phyloP scores from a whole-genome alignment of 805 yeast genomes.

The Metschnikowia gelsemii region DNA sequence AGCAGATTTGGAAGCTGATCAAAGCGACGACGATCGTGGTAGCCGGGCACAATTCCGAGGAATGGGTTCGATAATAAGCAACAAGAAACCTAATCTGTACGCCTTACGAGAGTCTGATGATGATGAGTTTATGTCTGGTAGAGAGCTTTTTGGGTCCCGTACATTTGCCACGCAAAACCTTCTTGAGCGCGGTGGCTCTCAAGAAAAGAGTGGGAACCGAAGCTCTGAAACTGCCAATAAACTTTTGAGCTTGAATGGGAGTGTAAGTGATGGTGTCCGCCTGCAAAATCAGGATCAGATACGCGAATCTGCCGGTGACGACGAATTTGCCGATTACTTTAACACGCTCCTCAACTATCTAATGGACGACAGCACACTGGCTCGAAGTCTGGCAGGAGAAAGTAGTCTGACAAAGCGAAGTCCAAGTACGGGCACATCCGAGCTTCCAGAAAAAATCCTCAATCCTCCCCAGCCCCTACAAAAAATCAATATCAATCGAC shows the following conservation, averaged over 20 bases:
- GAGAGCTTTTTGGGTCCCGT: conserved; percentile 42
- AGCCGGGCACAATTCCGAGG: background rate
- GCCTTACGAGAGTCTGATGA: conserved; percentile 18
- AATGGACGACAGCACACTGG: conserved; percentile 43
- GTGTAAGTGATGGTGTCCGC: conserved; percentile 23
- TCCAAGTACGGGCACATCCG: conserved; percentile 6
- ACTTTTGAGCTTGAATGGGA: conserved; percentile 31
- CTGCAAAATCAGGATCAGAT: no score
- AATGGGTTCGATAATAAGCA: conserved; percentile 2
- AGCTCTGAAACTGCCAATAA: conserved; percentile 15
- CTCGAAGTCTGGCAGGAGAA: no score
- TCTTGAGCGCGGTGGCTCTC: conserved; percentile 1
- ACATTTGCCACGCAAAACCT: conserved; percentile 22
- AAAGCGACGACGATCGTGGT: conserved; percentile 32
- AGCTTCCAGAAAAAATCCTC: conserved; percentile 41
- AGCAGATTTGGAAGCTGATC: conserved; percentile 37
- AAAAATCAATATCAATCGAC: conserved; percentile 72
- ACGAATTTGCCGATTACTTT: conserved; percentile 34
- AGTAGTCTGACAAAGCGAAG: background rate
- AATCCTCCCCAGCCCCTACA: conserved; percentile 54
- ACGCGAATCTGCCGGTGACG: conserved; percentile 9
- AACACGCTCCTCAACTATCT: conserved; percentile 51
- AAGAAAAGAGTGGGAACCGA: conserved; percentile 1
- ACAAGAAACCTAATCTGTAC: conserved; percentile 9
- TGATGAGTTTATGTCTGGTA: conserved; percentile 39